Base-by-base conservation (phyloP, 2,329 filamentous ascomycete genomes). In the Metarhizium sp. region DNA sequence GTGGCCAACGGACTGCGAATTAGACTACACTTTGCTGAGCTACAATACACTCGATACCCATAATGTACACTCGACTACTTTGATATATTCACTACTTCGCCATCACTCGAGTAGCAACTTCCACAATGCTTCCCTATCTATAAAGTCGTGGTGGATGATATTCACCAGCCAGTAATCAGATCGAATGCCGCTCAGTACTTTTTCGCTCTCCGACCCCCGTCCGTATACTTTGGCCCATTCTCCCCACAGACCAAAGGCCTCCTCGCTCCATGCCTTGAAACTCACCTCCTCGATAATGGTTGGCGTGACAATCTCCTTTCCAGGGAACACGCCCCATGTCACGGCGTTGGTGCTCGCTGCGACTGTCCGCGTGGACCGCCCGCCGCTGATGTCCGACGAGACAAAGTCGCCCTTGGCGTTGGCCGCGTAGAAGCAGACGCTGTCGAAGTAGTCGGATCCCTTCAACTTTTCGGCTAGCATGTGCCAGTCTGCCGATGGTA, bases 271-370 rank as follows among this genome's bases (percentile, higher is more conserved):
- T 7, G 92, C 90, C 59, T 85, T 80, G 78, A 97, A 97, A 68
- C 88, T 94, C 52, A 96, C 90, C 62, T 92, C 89, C 69, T 97
- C 92, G 64, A 97, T 95, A 66, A 97, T 97, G 2, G 92, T 97
- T 3, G 92, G 92, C 25, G 92, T 95, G 56, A 95, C 82, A 66
- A 97, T 97, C 71, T 97, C 92, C 73, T 96, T 96, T 46, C 90
- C 90, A 0, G 89, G 87, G 72, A 97, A 97, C 1, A 91, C 90
- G 52, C 92, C 92, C 92, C 92, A 97, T 0, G 94, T 99, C 2
- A 99, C 94, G 0, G 92, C 91, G 66, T 97, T 96, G 34, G 95
- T 92, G 63, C 81, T 85, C 32, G 72, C 71, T 63, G 69, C 71
- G 62, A 69, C 71, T 43, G 62, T 67, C 18, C 64, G 63, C 34